phyloP scores from a whole-genome alignment of 2,329 filamentous ascomycete species.

The Coleophoma eucalyptorum region DNA sequence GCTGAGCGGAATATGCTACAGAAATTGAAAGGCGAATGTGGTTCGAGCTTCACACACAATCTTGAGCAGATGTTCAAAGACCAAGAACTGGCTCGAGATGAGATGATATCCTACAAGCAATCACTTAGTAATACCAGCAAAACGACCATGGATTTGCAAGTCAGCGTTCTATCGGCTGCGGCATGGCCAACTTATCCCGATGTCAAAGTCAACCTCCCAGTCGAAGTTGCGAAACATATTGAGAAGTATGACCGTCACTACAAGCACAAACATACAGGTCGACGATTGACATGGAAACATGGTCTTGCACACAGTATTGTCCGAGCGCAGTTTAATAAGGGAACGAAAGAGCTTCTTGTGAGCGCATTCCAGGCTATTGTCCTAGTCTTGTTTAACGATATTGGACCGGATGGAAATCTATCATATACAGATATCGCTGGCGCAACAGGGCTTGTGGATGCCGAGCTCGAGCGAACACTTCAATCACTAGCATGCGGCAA shows the following conservation, averaged over 20 bases:
- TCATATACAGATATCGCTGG: slow-evolving; percentile 72
- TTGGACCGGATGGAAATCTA: slow-evolving; percentile 57
- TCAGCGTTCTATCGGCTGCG: slow-evolving; percentile 85
- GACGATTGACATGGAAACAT: slow-evolving; percentile 88
- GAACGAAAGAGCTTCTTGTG: slow-evolving; percentile 83
- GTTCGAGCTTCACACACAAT: slow-evolving; percentile 91
- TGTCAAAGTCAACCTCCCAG: slow-evolving; percentile 65
- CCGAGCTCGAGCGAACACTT: slow-evolving; percentile 82
- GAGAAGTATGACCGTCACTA: slow-evolving; percentile 83
- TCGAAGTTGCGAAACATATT: slow-evolving; percentile 71
- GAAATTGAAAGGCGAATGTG: slow-evolving; percentile 89
- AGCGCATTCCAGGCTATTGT: slow-evolving; percentile 91
- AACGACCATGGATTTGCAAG: slow-evolving; percentile 66
- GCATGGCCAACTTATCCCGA: slow-evolving; percentile 94
- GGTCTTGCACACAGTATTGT: slow-evolving; percentile 87
- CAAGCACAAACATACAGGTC: slow-evolving; percentile 82
- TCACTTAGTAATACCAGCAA: slow-evolving; percentile 50
- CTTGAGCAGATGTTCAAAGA: slow-evolving; percentile 99
- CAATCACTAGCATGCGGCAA: slow-evolving; percentile 94
- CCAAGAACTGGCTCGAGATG: slow-evolving; percentile 86
- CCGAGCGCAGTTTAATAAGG: slow-evolving; percentile 74
- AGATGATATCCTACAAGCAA: slow-evolving; percentile 83
- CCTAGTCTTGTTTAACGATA: slow-evolving; percentile 81
- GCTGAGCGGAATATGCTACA: slow-evolving; percentile 94
- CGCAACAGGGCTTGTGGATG: slow-evolving; percentile 69